phyloP scores from a whole-genome alignment of 2,329 filamentous ascomycete species.

The Sclerotinia nivalis region DNA sequence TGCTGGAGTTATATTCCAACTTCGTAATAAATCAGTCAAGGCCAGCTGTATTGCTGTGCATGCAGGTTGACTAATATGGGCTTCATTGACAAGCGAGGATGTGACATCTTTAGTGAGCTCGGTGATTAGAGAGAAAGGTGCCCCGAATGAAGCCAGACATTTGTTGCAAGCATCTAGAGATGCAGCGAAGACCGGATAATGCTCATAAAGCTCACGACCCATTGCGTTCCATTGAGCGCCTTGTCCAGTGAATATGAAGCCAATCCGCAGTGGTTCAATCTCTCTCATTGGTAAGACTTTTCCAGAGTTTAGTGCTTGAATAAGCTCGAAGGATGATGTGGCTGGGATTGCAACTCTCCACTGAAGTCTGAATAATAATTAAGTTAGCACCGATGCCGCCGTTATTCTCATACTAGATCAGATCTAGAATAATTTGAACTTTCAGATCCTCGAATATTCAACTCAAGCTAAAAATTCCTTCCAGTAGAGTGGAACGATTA shows the following conservation, averaged over 20 bases:
- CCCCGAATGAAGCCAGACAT: slow-evolving; percentile 41
- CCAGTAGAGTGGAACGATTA: too few species aligned
- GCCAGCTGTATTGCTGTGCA: slow-evolving; percentile 51
- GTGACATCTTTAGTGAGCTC: slow-evolving; percentile 43
- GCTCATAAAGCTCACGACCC: slow-evolving; percentile 31
- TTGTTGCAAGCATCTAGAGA: slow-evolving; percentile 34
- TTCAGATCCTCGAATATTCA: too few species aligned
- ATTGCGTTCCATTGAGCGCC: slow-evolving; percentile 34
- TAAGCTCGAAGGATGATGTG: slow-evolving; percentile 35
- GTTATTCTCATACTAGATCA: not conserved
- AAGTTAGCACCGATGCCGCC: not conserved
- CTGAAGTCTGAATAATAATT: slow-evolving; percentile 25
- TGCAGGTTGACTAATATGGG: slow-evolving; percentile 47
- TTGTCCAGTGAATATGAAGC: slow-evolving; percentile 32
- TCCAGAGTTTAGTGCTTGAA: slow-evolving; percentile 41
- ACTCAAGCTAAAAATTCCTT: too few species aligned
- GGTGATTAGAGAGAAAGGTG: slow-evolving; percentile 22
- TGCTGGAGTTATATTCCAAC: slow-evolving; percentile 40
- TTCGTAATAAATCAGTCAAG: slow-evolving; percentile 46
- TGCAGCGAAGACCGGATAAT: slow-evolving; percentile 43
- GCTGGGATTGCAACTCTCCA: slow-evolving; percentile 37
- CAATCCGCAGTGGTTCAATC: slow-evolving; percentile 28
- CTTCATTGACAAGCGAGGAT: slow-evolving; percentile 40
- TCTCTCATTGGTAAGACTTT: slow-evolving; percentile 32
- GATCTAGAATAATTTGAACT: not conserved